A percentile compares a stretch with the other conserved stretches of the same genome.
These are phyloP conservation scores for Polygonum maritimum DNA, from an alignment of 148 eudicot genomes.

Conservation along the genomic window DNA sequence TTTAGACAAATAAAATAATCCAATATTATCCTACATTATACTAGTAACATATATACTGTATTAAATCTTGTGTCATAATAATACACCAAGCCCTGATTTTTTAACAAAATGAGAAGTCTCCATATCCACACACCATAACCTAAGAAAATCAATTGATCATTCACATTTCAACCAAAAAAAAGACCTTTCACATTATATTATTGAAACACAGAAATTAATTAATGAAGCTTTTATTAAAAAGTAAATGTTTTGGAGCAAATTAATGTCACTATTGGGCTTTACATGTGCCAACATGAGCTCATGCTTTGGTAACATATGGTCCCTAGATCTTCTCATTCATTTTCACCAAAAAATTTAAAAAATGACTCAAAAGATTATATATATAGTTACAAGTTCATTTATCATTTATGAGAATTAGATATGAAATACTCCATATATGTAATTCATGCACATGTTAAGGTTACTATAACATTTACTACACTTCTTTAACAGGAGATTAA, in stretches of 20 bases:
- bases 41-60: background rate
- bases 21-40: background rate
- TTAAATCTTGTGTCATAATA: too few relatives aligned
- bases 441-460: background rate
- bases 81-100: background rate
- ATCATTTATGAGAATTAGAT: background rate
- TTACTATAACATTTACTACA: background rate
- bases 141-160: background rate
- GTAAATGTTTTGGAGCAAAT: background rate
- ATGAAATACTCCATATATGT: background rate
- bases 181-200: background rate
- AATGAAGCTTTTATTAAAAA: too few relatives aligned
- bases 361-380: background rate
- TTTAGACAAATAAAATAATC: background rate
- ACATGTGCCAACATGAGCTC: background rate
- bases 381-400: background rate
- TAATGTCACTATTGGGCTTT: background rate
- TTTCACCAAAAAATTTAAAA: background rate
- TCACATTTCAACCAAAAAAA: too few relatives aligned
- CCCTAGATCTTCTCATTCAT: conserved; percentile 2
- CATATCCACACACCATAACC: background rate
- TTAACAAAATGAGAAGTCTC: background rate
- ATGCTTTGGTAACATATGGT: background rate
- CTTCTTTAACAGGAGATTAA: background rate
- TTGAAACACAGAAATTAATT: background rate